A percentile compares a stretch with the other conserved stretches of the same genome.
Evolutionary conservation across 352 stramenopile species (phyloP).

Genomic region (Globisporangium paroecandrum): DNA sequence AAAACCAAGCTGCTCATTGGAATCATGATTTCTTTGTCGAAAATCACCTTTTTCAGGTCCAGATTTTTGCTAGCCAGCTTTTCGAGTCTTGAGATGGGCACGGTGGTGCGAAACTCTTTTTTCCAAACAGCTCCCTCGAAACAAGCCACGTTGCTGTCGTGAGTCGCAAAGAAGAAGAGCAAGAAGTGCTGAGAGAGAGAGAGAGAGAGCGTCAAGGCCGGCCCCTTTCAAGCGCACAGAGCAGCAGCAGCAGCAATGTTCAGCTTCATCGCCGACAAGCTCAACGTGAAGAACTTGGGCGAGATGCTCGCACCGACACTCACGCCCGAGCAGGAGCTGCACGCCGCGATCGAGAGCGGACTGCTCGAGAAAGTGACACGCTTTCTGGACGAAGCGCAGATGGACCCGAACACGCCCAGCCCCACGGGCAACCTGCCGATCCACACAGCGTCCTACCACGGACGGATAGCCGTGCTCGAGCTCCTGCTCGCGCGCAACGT

Average conservation of each 20-base stretch:
- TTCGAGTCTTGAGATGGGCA: not conserved
- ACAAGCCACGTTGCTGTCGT: conserved; percentile 12
- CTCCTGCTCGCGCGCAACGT: conserved; percentile 61
- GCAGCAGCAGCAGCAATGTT: conserved; percentile 52
- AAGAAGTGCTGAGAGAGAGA: not conserved
- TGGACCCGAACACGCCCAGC: conserved; percentile 70
- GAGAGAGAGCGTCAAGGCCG: not conserved
- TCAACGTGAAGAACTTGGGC: conserved; percentile 88
- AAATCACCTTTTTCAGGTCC: not conserved
- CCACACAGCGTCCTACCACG: conserved; percentile 83
- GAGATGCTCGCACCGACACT: conserved; percentile 85
- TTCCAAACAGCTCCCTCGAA: not conserved
- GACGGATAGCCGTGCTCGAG: conserved; percentile 69
- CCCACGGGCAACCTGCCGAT: conserved; percentile 76
- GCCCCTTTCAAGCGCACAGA: not conserved
- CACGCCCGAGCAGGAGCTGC: conserved; percentile 84
- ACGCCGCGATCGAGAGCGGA: conserved; percentile 72
- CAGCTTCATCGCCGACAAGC: conserved; percentile 84
- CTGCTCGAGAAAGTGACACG: conserved; percentile 66
- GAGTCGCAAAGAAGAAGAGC: conserved; percentile 3
- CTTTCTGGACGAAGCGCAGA: conserved; percentile 66
- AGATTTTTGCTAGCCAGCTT: not conserved
- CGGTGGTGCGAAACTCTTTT: not conserved
- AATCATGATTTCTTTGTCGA: not conserved
- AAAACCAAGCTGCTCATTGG: not conserved